Evolutionary conservation across 2,329 filamentous ascomycete genomes (phyloP).

Genomic region (Monosporascus ibericus): DNA sequence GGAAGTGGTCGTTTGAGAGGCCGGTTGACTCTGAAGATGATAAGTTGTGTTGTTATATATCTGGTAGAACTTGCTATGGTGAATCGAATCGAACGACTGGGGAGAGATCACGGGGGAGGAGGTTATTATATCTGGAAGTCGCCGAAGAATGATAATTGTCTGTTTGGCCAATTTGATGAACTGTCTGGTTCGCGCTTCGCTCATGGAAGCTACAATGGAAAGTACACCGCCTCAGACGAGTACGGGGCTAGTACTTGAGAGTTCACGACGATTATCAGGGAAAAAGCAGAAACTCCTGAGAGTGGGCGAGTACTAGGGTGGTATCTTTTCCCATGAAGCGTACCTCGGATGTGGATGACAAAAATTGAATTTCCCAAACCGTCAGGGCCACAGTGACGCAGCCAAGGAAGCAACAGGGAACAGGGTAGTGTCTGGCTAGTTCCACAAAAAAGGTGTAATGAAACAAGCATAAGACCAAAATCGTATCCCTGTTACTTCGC

Average conservation of each 20-base stretch:
- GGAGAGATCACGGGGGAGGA: slow-evolving; percentile 17
- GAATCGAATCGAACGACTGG: slow-evolving; percentile 11
- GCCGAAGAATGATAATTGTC: slow-evolving; percentile 17
- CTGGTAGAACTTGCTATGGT: slow-evolving; percentile 15
- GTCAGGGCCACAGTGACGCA: slow-evolving; percentile 24
- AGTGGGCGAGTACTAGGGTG: slow-evolving; percentile 16
- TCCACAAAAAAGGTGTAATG: slow-evolving; percentile 22
- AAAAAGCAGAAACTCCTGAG: background rate
- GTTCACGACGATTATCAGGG: background rate
- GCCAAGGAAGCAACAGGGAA: slow-evolving; percentile 17
- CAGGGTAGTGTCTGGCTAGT: slow-evolving; percentile 8
- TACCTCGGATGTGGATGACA: slow-evolving; percentile 13
- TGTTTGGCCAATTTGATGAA: slow-evolving; percentile 10
- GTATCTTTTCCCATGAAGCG: background rate
- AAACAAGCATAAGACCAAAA: slow-evolving; percentile 26
- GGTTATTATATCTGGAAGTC: slow-evolving; percentile 25
- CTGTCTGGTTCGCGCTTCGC: slow-evolving; percentile 3
- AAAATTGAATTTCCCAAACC: slow-evolving; percentile 23
- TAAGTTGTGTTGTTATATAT: slow-evolving; percentile 11
- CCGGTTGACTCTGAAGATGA: slow-evolving; percentile 4
- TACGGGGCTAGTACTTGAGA: background rate
- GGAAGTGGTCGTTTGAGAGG: slow-evolving; percentile 2
- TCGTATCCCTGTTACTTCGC: slow-evolving; percentile 16
- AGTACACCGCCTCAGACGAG: slow-evolving; percentile 21
- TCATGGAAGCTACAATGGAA: slow-evolving; percentile 5